phyloP scores from a whole-genome alignment of 106 monocot species.

The Xerophyta viscosa region DNA sequence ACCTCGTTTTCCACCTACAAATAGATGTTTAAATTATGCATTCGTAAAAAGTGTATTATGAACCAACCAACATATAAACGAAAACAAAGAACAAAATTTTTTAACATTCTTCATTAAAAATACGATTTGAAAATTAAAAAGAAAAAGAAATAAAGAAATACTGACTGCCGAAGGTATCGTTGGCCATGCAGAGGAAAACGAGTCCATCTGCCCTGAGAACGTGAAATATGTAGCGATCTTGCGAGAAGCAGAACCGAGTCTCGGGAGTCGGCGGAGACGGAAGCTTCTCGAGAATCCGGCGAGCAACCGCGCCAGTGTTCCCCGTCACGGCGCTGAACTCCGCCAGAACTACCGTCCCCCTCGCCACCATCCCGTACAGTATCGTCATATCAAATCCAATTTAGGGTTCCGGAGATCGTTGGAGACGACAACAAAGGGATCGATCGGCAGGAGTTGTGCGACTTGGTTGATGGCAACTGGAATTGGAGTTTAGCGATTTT shows the following conservation, averaged over 20 bases:
- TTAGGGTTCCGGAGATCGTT: too few species aligned
- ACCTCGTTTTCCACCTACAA: too few species aligned
- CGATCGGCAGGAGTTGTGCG: too few species aligned
- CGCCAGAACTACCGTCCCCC: slow-evolving; percentile 82
- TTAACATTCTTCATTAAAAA: too few species aligned
- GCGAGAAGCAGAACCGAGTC: slow-evolving; percentile 71
- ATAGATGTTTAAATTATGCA: too few species aligned
- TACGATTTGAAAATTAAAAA: background rate
- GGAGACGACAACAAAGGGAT: too few species aligned
- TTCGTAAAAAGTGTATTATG: too few species aligned
- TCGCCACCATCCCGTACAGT: slow-evolving; percentile 85
- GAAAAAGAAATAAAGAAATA: background rate
- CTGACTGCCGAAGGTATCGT: slow-evolving; percentile 93
- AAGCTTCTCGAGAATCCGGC: slow-evolving; percentile 85
- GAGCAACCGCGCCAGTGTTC: slow-evolving; percentile 78
- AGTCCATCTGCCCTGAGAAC: slow-evolving; percentile 63
- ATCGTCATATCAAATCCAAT: slow-evolving; percentile 58
- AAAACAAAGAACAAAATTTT: background rate
- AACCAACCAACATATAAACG: too few species aligned
- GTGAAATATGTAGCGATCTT: slow-evolving; percentile 97
- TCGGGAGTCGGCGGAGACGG: slow-evolving; percentile 31
- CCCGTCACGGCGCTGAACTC: slow-evolving; percentile 93
- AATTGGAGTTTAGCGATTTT: too few species aligned
- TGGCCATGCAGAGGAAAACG: slow-evolving; percentile 97
- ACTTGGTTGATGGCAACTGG: too few species aligned